Evolutionary conservation across 805 yeast species (phyloP).

Genomic region (Metschnikowia anglica): DNA sequence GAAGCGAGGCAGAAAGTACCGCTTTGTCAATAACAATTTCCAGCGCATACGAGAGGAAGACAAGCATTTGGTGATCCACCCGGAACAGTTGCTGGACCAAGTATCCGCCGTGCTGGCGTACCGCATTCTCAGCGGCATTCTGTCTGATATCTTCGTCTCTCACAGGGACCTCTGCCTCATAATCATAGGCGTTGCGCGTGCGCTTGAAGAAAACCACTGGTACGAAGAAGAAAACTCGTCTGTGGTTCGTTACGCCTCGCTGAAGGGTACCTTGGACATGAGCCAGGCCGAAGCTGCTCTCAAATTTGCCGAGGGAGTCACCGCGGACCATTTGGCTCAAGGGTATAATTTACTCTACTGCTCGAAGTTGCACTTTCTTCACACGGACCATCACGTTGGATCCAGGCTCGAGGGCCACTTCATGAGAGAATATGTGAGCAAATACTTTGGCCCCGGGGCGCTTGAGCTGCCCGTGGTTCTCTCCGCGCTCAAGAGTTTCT

Average conservation of each 20-base stretch:
- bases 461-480: slow-evolving; percentile 42
- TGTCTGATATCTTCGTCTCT: slow-evolving; percentile 30
- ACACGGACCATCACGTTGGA: slow-evolving; percentile 55
- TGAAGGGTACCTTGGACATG: slow-evolving; percentile 33
- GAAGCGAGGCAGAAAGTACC: slow-evolving; percentile 49
- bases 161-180: slow-evolving; percentile 45
- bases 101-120: slow-evolving; percentile 45
- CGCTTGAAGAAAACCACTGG: slow-evolving; percentile 50
- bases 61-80: slow-evolving; percentile 46
- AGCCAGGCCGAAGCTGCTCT: slow-evolving; percentile 20
- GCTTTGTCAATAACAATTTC: slow-evolving; percentile 47
- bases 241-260: slow-evolving; percentile 36
- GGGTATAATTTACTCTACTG: slow-evolving; percentile 47
- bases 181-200: slow-evolving; percentile 50
- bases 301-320: slow-evolving; percentile 26
- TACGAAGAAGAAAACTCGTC: slow-evolving; percentile 46
- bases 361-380: slow-evolving; percentile 51
- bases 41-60: slow-evolving; percentile 49
- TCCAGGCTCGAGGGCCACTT: slow-evolving; percentile 49
- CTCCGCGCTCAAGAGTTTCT: slow-evolving; percentile 49
- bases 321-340: slow-evolving; percentile 35
- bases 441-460: slow-evolving; percentile 42
- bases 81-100: slow-evolving; percentile 28
- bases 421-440: slow-evolving; percentile 38
- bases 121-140: slow-evolving; percentile 37